Evolutionary conservation across 2,329 filamentous ascomycete genomes (phyloP).

Genomic region (Aspergillus puulaauensis): DNA sequence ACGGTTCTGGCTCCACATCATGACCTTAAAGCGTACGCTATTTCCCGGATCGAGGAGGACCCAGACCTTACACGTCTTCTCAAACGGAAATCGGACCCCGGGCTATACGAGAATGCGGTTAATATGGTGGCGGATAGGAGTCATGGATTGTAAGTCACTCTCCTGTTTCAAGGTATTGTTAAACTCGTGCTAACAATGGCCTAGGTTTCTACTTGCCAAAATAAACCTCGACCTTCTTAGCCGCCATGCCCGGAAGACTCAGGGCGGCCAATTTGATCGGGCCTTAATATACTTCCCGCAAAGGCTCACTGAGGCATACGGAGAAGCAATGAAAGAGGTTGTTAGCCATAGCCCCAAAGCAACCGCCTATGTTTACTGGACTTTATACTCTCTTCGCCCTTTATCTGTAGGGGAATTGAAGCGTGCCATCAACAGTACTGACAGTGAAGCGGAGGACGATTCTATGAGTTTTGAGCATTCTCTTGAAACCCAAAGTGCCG

Average conservation of each 20-base stretch:
- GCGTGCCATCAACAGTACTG: constrained; percentile 15
- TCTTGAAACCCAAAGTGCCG: constrained; percentile 19
- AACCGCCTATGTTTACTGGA: constrained; percentile 28
- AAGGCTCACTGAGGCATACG: constrained; percentile 29
- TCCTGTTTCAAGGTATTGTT: too few relatives aligned
- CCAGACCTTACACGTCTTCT: constrained; percentile 11
- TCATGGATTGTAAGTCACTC: too few relatives aligned
- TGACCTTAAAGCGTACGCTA: constrained; percentile 21
- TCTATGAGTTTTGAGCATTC: constrained; percentile 18
- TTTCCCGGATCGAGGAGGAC: constrained; percentile 19
- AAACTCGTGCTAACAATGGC: too few relatives aligned
- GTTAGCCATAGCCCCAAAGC: constrained; percentile 22
- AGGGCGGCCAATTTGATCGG: constrained; percentile 18
- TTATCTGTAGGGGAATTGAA: constrained; percentile 27
- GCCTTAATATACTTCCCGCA: constrained; percentile 27
- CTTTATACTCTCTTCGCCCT: constrained; percentile 25
- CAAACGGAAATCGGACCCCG: neutral
- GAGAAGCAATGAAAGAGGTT: constrained; percentile 30
- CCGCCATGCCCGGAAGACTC: constrained; percentile 17
- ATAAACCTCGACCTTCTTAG: constrained; percentile 30
- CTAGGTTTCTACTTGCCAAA: constrained; percentile 29
- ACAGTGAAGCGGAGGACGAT: neutral
- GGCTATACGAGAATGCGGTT: constrained; percentile 17
- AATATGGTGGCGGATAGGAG: constrained; percentile 24
- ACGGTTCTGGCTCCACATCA: constrained; percentile 14